phyloP scores from a whole-genome alignment of 345 rosid genomes.

The Crucihimalaya himalaica region DNA sequence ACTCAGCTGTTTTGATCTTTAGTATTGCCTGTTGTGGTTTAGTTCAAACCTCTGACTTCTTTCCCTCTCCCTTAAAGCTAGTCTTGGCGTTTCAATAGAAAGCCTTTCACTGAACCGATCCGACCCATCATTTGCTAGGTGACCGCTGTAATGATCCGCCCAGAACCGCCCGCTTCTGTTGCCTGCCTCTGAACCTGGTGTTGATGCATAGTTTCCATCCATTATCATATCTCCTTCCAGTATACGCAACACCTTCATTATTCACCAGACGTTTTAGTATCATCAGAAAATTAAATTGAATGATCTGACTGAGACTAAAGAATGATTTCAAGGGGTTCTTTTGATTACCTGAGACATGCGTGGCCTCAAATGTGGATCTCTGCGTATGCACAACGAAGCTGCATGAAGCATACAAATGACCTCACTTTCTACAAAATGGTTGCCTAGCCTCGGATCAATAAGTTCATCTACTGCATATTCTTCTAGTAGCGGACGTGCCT shows the following conservation, averaged over 20 bases:
- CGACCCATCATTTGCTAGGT: constrained; percentile 47
- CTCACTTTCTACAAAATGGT: constrained; percentile 68
- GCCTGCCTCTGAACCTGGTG: constrained; percentile 79
- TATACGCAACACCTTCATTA: constrained; percentile 82
- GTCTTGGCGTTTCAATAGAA: constrained; percentile 50
- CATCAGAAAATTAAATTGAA: constrained; percentile 12
- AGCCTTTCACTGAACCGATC: constrained; percentile 70
- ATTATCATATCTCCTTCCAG: constrained; percentile 89
- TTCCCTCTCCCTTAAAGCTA: constrained; percentile 49
- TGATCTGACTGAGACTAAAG: not conserved
- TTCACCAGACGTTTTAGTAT: constrained; percentile 18
- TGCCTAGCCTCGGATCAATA: constrained; percentile 69
- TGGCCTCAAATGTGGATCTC: constrained; percentile 91
- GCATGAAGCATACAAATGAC: constrained; percentile 96
- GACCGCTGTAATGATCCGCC: constrained; percentile 66
- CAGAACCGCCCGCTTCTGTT: constrained; percentile 81
- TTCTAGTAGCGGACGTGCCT: constrained; percentile 97
- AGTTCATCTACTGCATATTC: constrained; percentile 84
- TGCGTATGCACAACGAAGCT: constrained; percentile 81
- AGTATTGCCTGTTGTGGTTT: constrained; percentile 33
- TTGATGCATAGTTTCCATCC: constrained; percentile 64
- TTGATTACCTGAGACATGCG: constrained; percentile 92
- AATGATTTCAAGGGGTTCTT: not conserved
- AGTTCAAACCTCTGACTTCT: constrained; percentile 44
- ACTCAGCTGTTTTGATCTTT: constrained; percentile 3